Base-by-base conservation (phyloP, 345 rosid species). In the Anacardium occidentale region DNA sequence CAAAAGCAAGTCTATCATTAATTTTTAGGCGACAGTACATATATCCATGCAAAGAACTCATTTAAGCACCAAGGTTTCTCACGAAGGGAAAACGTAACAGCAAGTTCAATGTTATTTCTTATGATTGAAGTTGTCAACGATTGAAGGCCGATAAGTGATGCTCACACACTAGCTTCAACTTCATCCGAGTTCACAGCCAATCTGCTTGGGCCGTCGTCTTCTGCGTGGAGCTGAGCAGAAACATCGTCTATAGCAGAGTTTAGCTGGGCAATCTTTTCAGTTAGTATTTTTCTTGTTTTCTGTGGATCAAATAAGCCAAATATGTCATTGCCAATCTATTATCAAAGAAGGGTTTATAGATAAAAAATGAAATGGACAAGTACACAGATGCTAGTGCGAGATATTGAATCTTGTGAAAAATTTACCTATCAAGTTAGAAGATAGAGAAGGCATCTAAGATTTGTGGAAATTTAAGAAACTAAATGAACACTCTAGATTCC, bases 161-260 rank as follows among this genome's bases (percentile, higher is more conserved):
- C 44, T 89, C 83, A 90, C 29, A 77, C 64, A 29, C 85, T 69
- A 68, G 96, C 85, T 82, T 89, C 97, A 17, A 83, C 76, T 81
- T 87, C 91, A 72, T 88, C 92, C 6, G 89, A 74, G 74, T 78
- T 82, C 62, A 81, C 81, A 37, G 85, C 83, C 20, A 78, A 84
- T 21, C 90, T 91, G 26, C 86, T 84, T 10, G 89, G 88, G 24
- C 88, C 55, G 37, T 86, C 94, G 48, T 87, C 94, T 75, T 83
- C 94, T 26, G 91, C 50, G 61, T 79, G 88, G 48, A 91, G 92
- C 85, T 89, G 98, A 64, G 89, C 48, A 37, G 98, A 91, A 57
- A 91, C 89, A 60, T 82, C 91, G 69, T 91, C 98, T 22, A 94
- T 91, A 59, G 98, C 96, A 24, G 91, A 82, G 84, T 91, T 94